Evolutionary conservation across 768 basidiomycete species (phyloP), one percentile per base, ranked within the genome.

Genomic region (Tylopilus cervinicoccineus): DNA sequence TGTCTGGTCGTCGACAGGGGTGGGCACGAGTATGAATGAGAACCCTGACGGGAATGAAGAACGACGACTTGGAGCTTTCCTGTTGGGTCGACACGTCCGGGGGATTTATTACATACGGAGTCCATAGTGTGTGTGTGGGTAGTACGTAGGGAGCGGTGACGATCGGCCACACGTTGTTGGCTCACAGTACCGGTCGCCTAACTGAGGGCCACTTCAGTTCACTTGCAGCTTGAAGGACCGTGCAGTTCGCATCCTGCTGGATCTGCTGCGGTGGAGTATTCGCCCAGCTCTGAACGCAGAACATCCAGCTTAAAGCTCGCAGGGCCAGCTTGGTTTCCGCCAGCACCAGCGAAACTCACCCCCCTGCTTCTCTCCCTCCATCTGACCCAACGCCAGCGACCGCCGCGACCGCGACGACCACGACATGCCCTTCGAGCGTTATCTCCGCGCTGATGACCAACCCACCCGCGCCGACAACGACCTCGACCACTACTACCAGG

Each of bases 391-490:
- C 42, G 19, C 13, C 46, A 10, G 20, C 43, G 28, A 29, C 57
- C 10, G n/a, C 41, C 24, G 17, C 46, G 38, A 31, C 44, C 38
- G 17, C 33, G 17, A 37, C 52, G 23, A 43, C 55, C 11, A 51
- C 47, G 48, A 47, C 45, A 73, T 73, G 72, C 75, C 74, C 16
- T 76, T 76, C 52, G 65, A 70, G 51, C 66, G 58, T 47, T 76
- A 76, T 56, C 64, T 76, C 10, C 46, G 62, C 28, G 36, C 58
- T 28, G 60, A 69, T 28, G 58, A 58, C 6, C 47, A 46, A 17
- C 2, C 37, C 2, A 14, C 37, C 48, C 16, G n/a, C 39, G 39
- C 14, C 43, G 10, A 17, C 41, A 23, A 24, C 33, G 42, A 59
- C 36, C 32, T 47, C n/a, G 34, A 27, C 39, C 46, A 41, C 43